Evolutionary conservation across 805 yeast species (phyloP).

Genomic region (Yarrowia alimentaria): DNA sequence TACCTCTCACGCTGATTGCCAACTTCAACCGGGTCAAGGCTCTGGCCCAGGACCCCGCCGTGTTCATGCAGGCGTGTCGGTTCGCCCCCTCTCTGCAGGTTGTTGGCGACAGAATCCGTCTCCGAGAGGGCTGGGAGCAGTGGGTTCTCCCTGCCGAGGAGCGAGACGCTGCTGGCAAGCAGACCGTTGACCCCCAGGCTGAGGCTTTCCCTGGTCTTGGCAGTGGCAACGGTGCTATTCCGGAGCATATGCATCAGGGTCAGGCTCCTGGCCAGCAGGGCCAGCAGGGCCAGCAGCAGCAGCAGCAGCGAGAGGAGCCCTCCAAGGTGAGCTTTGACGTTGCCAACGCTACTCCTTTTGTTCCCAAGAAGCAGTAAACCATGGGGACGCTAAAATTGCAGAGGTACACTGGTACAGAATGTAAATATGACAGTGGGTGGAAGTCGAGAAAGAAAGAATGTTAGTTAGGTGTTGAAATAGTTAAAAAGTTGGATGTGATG

Average conservation of each 20-base stretch:
- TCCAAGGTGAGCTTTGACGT: slow-evolving; percentile 38
- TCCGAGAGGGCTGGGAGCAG: slow-evolving; percentile 53
- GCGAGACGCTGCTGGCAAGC: slow-evolving; percentile 49
- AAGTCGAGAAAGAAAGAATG: neutral
- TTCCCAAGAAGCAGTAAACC: slow-evolving; percentile 35
- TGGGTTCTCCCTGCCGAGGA: slow-evolving; percentile 66
- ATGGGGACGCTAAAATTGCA: too few relatives aligned
- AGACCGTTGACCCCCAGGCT: slow-evolving; percentile 34
- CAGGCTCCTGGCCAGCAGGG: slow-evolving; percentile 32
- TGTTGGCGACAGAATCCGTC: slow-evolving; percentile 58
- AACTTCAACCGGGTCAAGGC: slow-evolving; percentile 73
- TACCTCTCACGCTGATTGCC: slow-evolving; percentile 61
- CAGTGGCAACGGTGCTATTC: slow-evolving; percentile 30
- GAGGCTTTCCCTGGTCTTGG: slow-evolving; percentile 19
- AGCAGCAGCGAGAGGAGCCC: neutral
- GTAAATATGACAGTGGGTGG: slow-evolving; percentile 3
- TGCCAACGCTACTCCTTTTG: slow-evolving; percentile 42
- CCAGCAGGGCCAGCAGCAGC: slow-evolving; percentile 4
- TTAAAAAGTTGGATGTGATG: too few relatives aligned
- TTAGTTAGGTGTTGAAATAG: too few relatives aligned
- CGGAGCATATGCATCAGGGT: slow-evolving; percentile 32
- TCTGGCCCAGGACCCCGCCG: slow-evolving; percentile 52
- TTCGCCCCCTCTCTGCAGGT: slow-evolving; percentile 54
- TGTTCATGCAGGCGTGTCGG: slow-evolving; percentile 56
- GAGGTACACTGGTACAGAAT: neutral